phyloP scores from a whole-genome alignment of 2,329 filamentous ascomycete genomes.

The Ascochyta clinopodiicola region DNA sequence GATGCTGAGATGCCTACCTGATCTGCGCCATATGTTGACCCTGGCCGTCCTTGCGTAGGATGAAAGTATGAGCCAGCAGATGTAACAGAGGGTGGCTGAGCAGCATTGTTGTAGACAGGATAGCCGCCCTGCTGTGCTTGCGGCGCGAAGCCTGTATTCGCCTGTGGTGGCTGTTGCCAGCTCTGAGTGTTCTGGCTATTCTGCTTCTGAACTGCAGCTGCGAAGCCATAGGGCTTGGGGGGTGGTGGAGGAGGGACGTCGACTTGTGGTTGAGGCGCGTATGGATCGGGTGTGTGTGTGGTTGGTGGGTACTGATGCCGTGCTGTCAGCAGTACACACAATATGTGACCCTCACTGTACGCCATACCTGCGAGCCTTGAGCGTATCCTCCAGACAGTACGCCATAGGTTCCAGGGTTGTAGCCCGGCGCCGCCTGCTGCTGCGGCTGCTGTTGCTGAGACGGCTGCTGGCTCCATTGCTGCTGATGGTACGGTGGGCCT shows the following conservation, averaged over 20 bases:
- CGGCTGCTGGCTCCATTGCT: conserved; percentile 39
- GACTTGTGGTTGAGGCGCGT: conserved; percentile 33
- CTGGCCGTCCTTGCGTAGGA: conserved; percentile 35
- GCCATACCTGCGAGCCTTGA: conserved; percentile 27
- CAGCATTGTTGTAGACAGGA: conserved; percentile 34
- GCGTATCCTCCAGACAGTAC: conserved; percentile 37
- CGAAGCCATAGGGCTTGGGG: conserved; percentile 45
- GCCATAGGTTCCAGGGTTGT: conserved; percentile 45
- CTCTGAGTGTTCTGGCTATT: conserved; percentile 15
- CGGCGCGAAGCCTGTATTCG: conserved; percentile 25
- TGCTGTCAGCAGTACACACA: background rate
- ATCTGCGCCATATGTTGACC: conserved; percentile 38
- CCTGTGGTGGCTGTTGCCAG: conserved; percentile 31
- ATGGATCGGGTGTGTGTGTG: conserved; percentile 22
- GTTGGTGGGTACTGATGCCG: background rate
- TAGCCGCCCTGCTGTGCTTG: conserved; percentile 38
- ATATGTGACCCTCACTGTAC: background rate
- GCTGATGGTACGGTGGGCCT: conserved; percentile 39
- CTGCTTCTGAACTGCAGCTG: conserved; percentile 31
- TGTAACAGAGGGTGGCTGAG: conserved; percentile 39
- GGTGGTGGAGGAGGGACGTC: conserved; percentile 46
- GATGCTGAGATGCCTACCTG: conserved; percentile 28
- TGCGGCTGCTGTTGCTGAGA: conserved; percentile 25
- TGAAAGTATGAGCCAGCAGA: conserved; percentile 44
- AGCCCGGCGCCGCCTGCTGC: conserved; percentile 29